Percentiles rank a stretch among this genome's conserved stretches.
phyloP scores from a whole-genome alignment of 306 rosid genomes.

The Cicer chorassanicum region DNA sequence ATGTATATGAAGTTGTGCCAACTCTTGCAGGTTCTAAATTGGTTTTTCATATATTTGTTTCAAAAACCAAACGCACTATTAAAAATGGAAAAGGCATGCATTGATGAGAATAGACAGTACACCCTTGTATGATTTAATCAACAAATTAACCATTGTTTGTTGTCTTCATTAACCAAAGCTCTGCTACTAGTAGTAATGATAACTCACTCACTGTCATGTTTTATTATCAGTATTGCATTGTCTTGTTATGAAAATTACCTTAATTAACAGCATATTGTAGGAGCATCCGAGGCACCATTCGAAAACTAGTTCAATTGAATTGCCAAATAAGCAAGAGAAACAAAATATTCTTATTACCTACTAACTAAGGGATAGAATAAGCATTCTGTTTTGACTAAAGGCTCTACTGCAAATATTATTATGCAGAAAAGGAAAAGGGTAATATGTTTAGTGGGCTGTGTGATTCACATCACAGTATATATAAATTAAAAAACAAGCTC shows the following conservation, averaged over 20 bases:
- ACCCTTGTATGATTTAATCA: too few relatives aligned
- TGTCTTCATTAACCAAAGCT: slow-evolving; percentile 37
- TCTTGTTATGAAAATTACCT: slow-evolving; percentile 55
- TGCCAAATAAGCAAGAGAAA: slow-evolving; percentile 1
- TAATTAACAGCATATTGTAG: slow-evolving; percentile 33
- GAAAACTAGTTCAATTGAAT: slow-evolving; percentile 1
- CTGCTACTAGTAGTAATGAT: slow-evolving; percentile 41
- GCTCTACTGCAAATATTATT: neutral
- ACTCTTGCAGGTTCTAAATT: neutral
- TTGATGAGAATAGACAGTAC: too few relatives aligned
- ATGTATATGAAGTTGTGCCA: neutral
- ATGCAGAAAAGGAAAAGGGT: neutral
- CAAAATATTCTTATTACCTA: neutral
- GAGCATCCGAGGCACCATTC: slow-evolving; percentile 63
- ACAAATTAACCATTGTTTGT: slow-evolving; percentile 22
- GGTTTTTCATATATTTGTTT: slow-evolving; percentile 32
- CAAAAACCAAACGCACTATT: slow-evolving; percentile 35
- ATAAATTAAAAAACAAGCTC: slow-evolving; percentile 50
- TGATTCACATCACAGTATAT: neutral
- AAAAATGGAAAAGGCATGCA: neutral
- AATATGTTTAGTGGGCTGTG: neutral
- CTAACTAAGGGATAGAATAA: neutral
- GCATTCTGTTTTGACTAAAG: slow-evolving; percentile 37
- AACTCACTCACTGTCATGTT: slow-evolving; percentile 49
- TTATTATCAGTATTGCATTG: slow-evolving; percentile 43